Base-by-base conservation (phyloP, 2,329 filamentous ascomycete species). In the Aspergillus piperis region DNA sequence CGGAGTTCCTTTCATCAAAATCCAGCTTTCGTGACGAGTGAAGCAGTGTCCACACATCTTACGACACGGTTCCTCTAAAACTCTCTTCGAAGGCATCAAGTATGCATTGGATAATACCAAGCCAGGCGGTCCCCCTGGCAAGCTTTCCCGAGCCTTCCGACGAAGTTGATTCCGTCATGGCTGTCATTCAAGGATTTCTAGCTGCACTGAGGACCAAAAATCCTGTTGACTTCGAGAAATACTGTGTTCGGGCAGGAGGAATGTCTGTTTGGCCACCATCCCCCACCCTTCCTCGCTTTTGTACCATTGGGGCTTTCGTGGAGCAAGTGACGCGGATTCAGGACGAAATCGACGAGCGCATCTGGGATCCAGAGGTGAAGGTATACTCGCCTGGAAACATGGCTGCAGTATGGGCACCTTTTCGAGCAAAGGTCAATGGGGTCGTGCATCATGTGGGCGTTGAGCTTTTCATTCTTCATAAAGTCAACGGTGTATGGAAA, bases 361-460 rank as follows among this genome's bases (percentile, higher is more conserved):
- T 74, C 36, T 75, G 72, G 72, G 67, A 74, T 44, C 71, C 71
- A 1, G 70, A 74, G 48, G 71, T 75, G 15, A 73, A 71, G 59
- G 63, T 75, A 1, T 65, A 72, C 13, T 70, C 68, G 42, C 54
- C 53, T 2, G 70, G 70, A 8, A 71, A 71, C 61, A 53, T 75
- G 27, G 72, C 72, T 11, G 66, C 70, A 6, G 72, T 74, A 27
- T 75, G 72, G 73, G 73, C 72, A 8, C 72, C 73, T 11, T 75
- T 75, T 51, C 64, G 72, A 54, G 69, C 71, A 30, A 75, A 73
- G 61, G 64, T 75, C 10, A 74, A 75, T 51, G 73, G 72, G 1
- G 62, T 71, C 5, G 69, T 75, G 58, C 66, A 75, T 42, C 73
- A 75, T 65, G 73, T 75, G n/a, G 73, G 73, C 2, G 71, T 74